Evolutionary conservation across 2,329 filamentous ascomycete species (phyloP).

Genomic region (Ophiosphaerella narmari): DNA sequence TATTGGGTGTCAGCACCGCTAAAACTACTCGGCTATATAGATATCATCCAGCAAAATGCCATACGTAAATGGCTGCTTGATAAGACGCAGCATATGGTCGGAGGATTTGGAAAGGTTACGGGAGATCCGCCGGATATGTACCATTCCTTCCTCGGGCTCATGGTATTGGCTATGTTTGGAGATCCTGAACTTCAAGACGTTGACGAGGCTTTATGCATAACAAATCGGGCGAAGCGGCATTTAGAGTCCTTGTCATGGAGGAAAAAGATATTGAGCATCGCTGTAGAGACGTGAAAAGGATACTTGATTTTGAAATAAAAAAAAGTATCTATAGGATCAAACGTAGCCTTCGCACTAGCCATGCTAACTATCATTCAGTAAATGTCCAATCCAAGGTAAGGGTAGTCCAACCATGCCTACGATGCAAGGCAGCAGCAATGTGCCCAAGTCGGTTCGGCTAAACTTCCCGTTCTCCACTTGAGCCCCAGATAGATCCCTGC

Average conservation of each 20-base stretch:
- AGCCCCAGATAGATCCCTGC: constrained; percentile 25
- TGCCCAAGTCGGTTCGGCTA: constrained; percentile 7
- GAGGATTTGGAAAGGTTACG: constrained; percentile 54
- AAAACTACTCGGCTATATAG: constrained; percentile 45
- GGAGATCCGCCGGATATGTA: constrained; percentile 68
- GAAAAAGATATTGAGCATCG: constrained; percentile 26
- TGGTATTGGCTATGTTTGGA: constrained; percentile 74
- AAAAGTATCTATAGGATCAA: constrained; percentile 6
- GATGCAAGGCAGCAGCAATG: not conserved
- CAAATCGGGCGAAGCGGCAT: constrained; percentile 56
- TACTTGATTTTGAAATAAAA: constrained; percentile 2
- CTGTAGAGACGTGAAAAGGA: not conserved
- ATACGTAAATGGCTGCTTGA: constrained; percentile 80
- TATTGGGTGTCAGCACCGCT: constrained; percentile 83
- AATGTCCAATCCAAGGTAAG: too few relatives aligned
- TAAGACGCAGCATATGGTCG: constrained; percentile 82
- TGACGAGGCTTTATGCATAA: constrained; percentile 78
- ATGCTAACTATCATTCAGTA: too few relatives aligned
- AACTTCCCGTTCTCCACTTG: constrained; percentile 7
- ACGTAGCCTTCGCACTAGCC: not conserved
- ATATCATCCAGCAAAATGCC: constrained; percentile 62
- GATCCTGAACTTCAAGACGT: constrained; percentile 71
- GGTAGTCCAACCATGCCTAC: not conserved
- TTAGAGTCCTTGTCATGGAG: constrained; percentile 46
- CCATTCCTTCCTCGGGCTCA: constrained; percentile 86